Evolutionary conservation across 192 early-diverging fungal genomes (phyloP), one percentile per base, ranked within the genome.

Genomic region (Coemansia brasiliensis): DNA sequence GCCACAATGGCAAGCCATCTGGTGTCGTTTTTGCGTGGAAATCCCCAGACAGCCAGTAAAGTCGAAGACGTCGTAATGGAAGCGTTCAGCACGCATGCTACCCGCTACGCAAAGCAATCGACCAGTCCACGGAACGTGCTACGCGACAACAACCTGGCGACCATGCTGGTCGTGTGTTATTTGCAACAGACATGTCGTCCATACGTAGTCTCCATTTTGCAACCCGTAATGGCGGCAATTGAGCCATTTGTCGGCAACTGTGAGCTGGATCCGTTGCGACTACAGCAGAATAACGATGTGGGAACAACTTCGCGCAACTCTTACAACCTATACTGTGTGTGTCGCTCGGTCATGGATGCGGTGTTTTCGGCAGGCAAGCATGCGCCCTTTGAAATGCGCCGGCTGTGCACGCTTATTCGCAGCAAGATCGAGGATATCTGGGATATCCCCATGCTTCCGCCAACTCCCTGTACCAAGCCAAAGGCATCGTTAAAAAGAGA

Each of bases 141-240:
- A 32, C 70, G 71, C 45, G 65, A 69, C 60, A 73, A 73, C 62
- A 81, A 74, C 62, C 55, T 81, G 22, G 69, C 72, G 17, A 74
- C 79, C 1, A 68, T 81, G 72, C 68, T 81, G 3, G 68, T 81
- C 12, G 78, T 80, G 43, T 65, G 72, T 54, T 80, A 74, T 26
- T 51, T 74, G 41, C 78, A 80, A 58, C 67, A 69, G 50, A 74
- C 61, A 12, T 74, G 78, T 49, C 71, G 78, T 16, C 43, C 43
- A 29, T 80, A 74, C 52, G 43, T 80, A 24, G 61, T 80, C 15
- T 74, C 71, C n/a, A 68, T 74, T 15, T 51, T 80, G 57, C 78
- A 71, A 51, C 78, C 78, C 12, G 72, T 74, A 1, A 67, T 80
- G 67, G 56, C 57, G 9, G 66, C 67, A 20, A 74, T 80, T 15